Conservation (phyloP, 192 early-diverging fungal genomes). For the Geranomyces variabilis region DNA sequence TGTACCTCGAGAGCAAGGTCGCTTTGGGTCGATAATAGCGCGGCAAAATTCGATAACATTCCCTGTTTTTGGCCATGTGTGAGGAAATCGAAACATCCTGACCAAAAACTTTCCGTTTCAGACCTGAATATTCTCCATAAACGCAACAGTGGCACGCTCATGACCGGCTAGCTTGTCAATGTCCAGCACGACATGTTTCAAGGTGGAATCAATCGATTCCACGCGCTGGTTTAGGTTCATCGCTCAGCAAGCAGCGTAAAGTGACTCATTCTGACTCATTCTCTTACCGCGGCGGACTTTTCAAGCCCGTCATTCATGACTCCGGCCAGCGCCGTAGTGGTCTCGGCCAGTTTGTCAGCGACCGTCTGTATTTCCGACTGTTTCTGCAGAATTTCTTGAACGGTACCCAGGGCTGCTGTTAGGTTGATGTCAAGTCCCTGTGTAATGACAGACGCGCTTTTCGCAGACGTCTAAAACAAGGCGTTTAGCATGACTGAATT, state of each 20-base stretch:
- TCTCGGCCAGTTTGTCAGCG: neutral
- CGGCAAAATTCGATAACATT: neutral
- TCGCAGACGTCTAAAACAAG: slow-evolving; percentile 1
- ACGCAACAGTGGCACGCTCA: neutral
- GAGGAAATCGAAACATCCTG: neutral
- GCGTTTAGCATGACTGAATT: too few species aligned
- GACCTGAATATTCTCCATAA: neutral
- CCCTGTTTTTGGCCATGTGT: neutral
- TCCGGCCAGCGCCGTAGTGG: neutral
- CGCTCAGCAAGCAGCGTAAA: neutral
- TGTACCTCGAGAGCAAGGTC: neutral
- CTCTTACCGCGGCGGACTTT: neutral
- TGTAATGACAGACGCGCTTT: neutral
- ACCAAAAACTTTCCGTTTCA: neutral
- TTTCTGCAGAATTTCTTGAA: slow-evolving; percentile 3
- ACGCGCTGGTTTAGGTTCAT: neutral
- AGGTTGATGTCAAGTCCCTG: slow-evolving; percentile 1
- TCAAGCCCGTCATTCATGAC: neutral
- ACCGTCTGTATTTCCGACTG: slow-evolving; percentile 20
- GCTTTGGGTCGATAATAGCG: neutral
- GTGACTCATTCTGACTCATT: neutral
- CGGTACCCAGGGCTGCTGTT: neutral
- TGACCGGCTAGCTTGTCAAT: slow-evolving; percentile 2
- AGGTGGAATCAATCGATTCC: neutral
- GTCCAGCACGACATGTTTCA: neutral